Conservation (phyloP, 2,329 filamentous ascomycete species). For the Epichloe sibirici region DNA sequence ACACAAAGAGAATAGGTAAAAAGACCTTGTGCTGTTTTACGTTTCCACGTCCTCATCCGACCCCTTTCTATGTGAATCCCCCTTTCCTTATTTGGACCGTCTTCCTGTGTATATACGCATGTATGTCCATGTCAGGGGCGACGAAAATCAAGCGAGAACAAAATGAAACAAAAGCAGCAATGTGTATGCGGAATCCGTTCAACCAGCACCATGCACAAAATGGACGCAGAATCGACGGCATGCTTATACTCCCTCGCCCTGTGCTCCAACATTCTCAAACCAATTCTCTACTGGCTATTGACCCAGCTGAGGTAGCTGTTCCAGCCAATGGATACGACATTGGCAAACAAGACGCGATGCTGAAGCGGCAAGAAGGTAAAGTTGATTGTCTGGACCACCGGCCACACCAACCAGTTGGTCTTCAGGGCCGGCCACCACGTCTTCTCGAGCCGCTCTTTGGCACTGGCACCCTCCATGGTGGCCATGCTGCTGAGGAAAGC, state of each 20-base stretch:
- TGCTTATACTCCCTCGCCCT: conserved; percentile 2
- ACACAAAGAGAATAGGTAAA: neutral
- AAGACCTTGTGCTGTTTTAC: neutral
- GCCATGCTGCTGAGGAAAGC: conserved; percentile 80
- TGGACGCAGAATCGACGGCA: neutral
- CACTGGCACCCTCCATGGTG: conserved; percentile 54
- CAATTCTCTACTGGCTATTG: conserved; percentile 31
- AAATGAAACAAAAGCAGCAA: conserved; percentile 2
- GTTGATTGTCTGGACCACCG: conserved; percentile 71
- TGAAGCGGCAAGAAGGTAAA: conserved; percentile 79
- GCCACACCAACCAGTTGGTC: conserved; percentile 86
- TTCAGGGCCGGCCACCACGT: conserved; percentile 61
- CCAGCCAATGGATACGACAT: conserved; percentile 60
- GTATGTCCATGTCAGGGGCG: neutral
- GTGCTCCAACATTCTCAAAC: conserved; percentile 2
- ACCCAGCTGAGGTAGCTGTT: conserved; percentile 53
- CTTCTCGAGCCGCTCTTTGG: conserved; percentile 54
- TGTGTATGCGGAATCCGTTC: neutral
- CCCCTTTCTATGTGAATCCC: neutral
- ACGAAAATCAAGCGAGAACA: neutral
- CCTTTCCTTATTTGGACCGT: neutral
- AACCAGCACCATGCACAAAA: neutral
- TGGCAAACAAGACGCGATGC: conserved; percentile 76
- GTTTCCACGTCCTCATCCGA: neutral
- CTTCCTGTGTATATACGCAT: neutral